Base-by-base conservation (phyloP, 192 early-diverging fungal species). In the Pilobolus umbonatus region DNA sequence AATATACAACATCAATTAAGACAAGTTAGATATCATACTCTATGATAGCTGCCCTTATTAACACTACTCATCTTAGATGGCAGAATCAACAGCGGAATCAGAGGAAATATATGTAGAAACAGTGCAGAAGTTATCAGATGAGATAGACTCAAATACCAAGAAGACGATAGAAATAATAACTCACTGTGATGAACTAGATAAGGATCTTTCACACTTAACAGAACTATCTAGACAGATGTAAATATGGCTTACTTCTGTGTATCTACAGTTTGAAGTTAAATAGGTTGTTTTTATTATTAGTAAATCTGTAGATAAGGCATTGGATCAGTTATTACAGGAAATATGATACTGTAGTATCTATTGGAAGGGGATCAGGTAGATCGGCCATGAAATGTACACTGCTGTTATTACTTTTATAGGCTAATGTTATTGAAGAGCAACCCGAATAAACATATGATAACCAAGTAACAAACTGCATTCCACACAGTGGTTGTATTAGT, bases 161-260 rank as follows among this genome's bases (percentile, higher is more conserved):
- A 32, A 65, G 3, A 61, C 63, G 5, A 40, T 65, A 0, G 50
- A 60, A 22, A 5, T 71, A 24, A 71, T 71, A 19, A 61, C 69
- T 0, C 58, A 55, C 17, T 71, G 69, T 51, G 69, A 71, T 19
- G 69, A 71, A 34, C 30, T 71, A 0, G 69, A 71, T 25, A 71
- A 71, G 39, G 69, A 71, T 38, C 57, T 71, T 2, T 34, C 57
- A 6, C 65, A 60, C 15, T 26, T 67, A 19, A 22, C n/a, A 10
- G 32, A 51, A 11, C 38, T 65, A 15, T 55, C 63, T 49, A 39
- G 39, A 17, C 43, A 56, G 38, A 57, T 49, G 47, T 55, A 40
- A 61, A 28, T 14, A 44, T 36, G 22, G 19, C 12, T 22, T 1
- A 22, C 28, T 31, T 15, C 19, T 15, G 14, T 12, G 19, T 15